A percentile compares a stretch with the other conserved stretches of the same genome.
Evolutionary conservation across 1,139 yeast species (phyloP).

Genomic region (Saccharomyces hybrid): DNA sequence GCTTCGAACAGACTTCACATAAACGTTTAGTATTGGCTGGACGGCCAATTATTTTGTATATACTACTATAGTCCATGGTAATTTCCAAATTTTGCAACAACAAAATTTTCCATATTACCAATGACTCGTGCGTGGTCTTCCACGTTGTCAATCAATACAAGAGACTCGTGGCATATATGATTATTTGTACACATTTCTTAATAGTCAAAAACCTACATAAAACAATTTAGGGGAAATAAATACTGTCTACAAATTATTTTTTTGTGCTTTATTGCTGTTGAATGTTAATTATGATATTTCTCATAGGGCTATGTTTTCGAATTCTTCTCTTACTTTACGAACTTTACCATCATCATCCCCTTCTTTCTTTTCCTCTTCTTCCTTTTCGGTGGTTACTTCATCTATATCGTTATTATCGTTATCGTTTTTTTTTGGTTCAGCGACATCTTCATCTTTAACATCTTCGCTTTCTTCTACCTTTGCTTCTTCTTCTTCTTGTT

Average conservation of each 20-base stretch:
- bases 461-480: too few species aligned
- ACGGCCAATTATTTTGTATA: neutral
- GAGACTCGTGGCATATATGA: neutral
- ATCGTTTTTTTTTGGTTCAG: neutral
- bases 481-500: neutral
- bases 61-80: neutral
- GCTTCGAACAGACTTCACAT: neutral
- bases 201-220: neutral
- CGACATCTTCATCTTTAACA: constrained; percentile 5
- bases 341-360: constrained; percentile 3
- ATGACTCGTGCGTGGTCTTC: too few species aligned
- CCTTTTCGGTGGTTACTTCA: constrained; percentile 2
- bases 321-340: constrained; percentile 3
- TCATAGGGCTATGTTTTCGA: constrained; percentile 2
- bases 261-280: neutral
- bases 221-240: neutral
- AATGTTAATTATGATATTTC: constrained; percentile 2
- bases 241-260: neutral
- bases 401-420: neutral
- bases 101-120: too few species aligned
- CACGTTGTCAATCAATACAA: neutral
- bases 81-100: neutral
- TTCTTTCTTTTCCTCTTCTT: neutral
- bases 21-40: neutral
- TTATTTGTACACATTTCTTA: neutral